Percentiles rank a stretch among this genome's conserved stretches.
Conservation (phyloP, 495 filamentous ascomycete species). For the Penicillium malachiteum region DNA sequence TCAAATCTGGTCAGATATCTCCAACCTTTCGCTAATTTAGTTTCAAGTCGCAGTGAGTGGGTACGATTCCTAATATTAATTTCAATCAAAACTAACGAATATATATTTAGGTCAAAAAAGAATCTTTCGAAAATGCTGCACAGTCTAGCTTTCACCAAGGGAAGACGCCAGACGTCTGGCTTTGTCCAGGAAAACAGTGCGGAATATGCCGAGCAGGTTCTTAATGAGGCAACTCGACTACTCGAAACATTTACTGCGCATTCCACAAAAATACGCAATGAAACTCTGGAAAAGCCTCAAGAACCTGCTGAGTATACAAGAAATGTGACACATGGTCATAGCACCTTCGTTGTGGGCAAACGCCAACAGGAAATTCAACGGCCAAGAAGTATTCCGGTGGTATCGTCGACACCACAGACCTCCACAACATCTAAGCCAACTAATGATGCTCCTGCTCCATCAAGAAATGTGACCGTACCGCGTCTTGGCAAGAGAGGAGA, state of each 20-base stretch:
- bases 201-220: neutral
- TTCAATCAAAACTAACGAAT: neutral
- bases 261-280: neutral
- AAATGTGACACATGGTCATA: slow-evolving; percentile 12
- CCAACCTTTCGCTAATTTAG: too few relatives aligned
- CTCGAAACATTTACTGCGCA: slow-evolving; percentile 20
- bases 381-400: neutral
- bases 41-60: neutral
- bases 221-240: slow-evolving; percentile 16
- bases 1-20: too few relatives aligned
- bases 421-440: neutral
- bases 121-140: neutral
- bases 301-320: neutral
- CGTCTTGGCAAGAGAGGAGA: too few relatives aligned
- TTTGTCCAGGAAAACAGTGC: neutral
- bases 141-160: neutral
- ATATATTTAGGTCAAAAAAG: neutral
- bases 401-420: neutral
- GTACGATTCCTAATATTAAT: neutral
- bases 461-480: neutral
- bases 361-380: neutral
- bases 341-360: neutral
- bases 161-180: neutral
- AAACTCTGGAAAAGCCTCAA: neutral
- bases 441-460: neutral